A percentile compares a stretch with the other conserved stretches of the same genome.
Evolutionary conservation across 768 basidiomycete species (phyloP).

Genomic region (Podaxis sp.): DNA sequence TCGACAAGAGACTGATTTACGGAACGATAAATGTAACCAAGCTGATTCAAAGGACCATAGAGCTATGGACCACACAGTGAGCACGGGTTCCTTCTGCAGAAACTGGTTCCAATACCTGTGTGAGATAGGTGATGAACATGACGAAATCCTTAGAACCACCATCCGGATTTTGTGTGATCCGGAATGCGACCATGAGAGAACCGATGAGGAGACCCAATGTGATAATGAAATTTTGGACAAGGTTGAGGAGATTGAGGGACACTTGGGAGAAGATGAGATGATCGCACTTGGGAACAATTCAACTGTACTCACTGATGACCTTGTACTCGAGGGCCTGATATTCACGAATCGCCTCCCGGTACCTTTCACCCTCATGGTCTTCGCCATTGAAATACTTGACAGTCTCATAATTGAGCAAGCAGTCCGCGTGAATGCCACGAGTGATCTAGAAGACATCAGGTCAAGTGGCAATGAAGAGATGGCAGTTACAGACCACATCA

Average conservation of each 20-base stretch:
- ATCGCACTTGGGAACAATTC: slow-evolving; percentile 2
- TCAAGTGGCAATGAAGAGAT: not conserved
- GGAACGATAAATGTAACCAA: slow-evolving; percentile 75
- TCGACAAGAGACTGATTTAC: slow-evolving; percentile 76
- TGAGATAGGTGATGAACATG: slow-evolving; percentile 78
- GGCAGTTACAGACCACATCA: slow-evolving; percentile 51
- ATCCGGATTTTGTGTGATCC: slow-evolving; percentile 49
- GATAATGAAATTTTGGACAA: slow-evolving; percentile 80
- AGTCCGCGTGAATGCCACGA: slow-evolving; percentile 80
- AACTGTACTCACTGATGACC: slow-evolving; percentile 55
- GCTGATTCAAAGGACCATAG: slow-evolving; percentile 70
- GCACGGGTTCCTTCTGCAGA: not conserved
- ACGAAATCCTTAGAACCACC: slow-evolving; percentile 61
- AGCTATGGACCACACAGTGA: slow-evolving; percentile 35
- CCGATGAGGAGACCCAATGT: slow-evolving; percentile 80
- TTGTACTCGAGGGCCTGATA: slow-evolving; percentile 74
- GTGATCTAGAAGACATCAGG: slow-evolving; percentile 42
- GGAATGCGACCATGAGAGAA: slow-evolving; percentile 69
- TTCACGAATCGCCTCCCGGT: slow-evolving; percentile 61
- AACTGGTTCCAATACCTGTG: slow-evolving; percentile 49
- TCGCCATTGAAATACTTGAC: slow-evolving; percentile 91
- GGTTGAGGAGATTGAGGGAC: slow-evolving; percentile 69
- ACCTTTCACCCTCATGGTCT: slow-evolving; percentile 69
- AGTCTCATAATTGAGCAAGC: slow-evolving; percentile 77
- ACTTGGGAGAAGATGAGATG: slow-evolving; percentile 29